Conservation (phyloP, 371 early-diverging fungal species). For the Mortierella sp. region DNA sequence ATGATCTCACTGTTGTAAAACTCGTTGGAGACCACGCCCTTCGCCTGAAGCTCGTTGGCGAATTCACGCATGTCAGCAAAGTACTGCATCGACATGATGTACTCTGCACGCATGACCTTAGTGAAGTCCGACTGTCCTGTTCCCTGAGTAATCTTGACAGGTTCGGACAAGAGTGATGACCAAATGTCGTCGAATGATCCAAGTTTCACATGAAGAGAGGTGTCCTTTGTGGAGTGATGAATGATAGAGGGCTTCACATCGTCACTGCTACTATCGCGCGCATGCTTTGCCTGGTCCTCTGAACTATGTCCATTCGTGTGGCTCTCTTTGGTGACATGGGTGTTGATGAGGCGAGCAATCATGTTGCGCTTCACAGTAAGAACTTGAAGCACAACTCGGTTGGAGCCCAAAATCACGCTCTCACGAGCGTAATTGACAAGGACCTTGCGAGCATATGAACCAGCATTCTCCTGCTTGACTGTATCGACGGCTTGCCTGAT, state of each 20-base stretch:
- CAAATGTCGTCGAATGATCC: constrained; percentile 59
- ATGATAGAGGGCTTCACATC: constrained; percentile 18
- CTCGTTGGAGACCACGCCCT: constrained; percentile 62
- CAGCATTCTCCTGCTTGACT: constrained; percentile 50
- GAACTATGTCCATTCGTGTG: constrained; percentile 1
- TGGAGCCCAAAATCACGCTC: constrained; percentile 60
- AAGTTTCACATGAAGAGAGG: neutral
- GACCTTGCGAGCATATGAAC: constrained; percentile 59
- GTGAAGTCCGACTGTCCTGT: constrained; percentile 40
- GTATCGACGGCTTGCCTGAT: constrained; percentile 64
- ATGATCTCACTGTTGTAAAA: constrained; percentile 73
- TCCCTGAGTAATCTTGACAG: constrained; percentile 15
- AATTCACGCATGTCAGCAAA: constrained; percentile 65
- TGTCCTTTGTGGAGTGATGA: neutral
- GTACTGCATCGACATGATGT: constrained; percentile 68
- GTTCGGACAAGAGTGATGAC: constrained; percentile 51
- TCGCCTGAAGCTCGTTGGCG: constrained; percentile 57
- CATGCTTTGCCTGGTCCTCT: constrained; percentile 6
- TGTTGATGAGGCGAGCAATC: constrained; percentile 58
- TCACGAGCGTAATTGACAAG: constrained; percentile 61
- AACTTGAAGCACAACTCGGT: constrained; percentile 64
- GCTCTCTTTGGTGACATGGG: constrained; percentile 8
- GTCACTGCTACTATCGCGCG: constrained; percentile 21
- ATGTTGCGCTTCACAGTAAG: constrained; percentile 64
- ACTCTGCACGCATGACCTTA: constrained; percentile 62